phyloP scores from a whole-genome alignment of 208 protist species.

The Leishmania arabica region DNA sequence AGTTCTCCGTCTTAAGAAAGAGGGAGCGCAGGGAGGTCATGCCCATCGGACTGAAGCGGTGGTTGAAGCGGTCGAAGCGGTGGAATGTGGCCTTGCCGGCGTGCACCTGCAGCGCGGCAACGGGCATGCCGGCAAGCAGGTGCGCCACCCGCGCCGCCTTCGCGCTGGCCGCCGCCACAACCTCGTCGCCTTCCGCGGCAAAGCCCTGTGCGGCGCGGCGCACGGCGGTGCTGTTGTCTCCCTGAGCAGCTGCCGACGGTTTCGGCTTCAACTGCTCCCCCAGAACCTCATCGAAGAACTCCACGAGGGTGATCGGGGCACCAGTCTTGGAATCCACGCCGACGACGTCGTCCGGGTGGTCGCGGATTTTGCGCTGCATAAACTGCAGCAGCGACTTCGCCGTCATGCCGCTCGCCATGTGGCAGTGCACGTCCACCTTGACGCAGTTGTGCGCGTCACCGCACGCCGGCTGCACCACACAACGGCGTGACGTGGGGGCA shows the following conservation, averaged over 20 bases:
- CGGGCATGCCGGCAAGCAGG: constrained; percentile 55
- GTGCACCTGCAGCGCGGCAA: constrained; percentile 82
- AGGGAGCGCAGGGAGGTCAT: constrained; percentile 64
- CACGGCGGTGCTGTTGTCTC: background rate
- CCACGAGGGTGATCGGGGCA: constrained; percentile 42
- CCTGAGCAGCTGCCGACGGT: background rate
- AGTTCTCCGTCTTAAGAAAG: constrained; percentile 88
- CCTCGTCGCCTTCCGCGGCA: background rate
- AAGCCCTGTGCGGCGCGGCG: background rate
- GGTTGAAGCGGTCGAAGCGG: constrained; percentile 91
- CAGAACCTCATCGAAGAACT: constrained; percentile 40
- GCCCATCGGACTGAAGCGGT: constrained; percentile 80
- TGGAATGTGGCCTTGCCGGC: constrained; percentile 86
- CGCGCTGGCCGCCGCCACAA: background rate
- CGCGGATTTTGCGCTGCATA: constrained; percentile 65
- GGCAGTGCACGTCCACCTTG: constrained; percentile 89
- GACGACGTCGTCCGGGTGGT: constrained; percentile 72
- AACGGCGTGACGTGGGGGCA: background rate
- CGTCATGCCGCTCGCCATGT: constrained; percentile 82
- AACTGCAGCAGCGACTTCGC: constrained; percentile 71
- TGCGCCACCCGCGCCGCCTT: constrained; percentile 32
- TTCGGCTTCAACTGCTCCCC: constrained; percentile 1
- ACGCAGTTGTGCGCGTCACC: constrained; percentile 81
- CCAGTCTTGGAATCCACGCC: constrained; percentile 45
- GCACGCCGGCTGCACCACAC: constrained; percentile 30